phyloP scores from a whole-genome alignment of 75 land plant genomes.

The Pinus albicaulis region DNA sequence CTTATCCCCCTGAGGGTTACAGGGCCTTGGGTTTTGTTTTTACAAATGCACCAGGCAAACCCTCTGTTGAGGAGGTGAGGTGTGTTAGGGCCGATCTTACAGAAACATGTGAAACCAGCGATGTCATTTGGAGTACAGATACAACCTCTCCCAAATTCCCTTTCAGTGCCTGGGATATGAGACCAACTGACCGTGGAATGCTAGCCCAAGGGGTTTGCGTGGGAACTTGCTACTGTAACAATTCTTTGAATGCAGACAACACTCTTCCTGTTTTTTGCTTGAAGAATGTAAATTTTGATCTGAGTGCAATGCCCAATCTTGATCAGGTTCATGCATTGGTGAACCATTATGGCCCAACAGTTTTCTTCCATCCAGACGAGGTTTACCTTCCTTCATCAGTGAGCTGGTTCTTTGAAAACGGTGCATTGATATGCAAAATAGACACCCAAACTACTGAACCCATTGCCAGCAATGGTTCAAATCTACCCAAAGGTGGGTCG shows the following conservation, averaged over 20 bases:
- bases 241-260: constrained; percentile 7
- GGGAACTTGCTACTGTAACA: constrained; percentile 61
- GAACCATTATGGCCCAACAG: constrained; percentile 68
- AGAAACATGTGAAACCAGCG: constrained; percentile 36
- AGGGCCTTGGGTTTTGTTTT: constrained; percentile 64
- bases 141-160: constrained; percentile 22
- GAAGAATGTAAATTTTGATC: constrained; percentile 34
- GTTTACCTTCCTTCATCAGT: constrained; percentile 77
- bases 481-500: constrained; percentile 61
- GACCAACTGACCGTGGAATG: constrained; percentile 56
- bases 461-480: constrained; percentile 47
- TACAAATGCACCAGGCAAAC: constrained; percentile 43
- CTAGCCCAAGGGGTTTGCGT: constrained; percentile 39
- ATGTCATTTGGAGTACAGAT: constrained; percentile 23
- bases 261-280: constrained; percentile 41
- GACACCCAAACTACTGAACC: constrained; percentile 23
- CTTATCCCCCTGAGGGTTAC: constrained; percentile 76
- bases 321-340: constrained; percentile 66
- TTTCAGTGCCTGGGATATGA: constrained; percentile 53
- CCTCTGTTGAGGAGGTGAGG: constrained; percentile 44
- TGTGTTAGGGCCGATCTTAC: constrained; percentile 83
- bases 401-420: constrained; percentile 77
- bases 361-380: constrained; percentile 87
- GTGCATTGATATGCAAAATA: constrained; percentile 41
- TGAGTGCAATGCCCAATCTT: constrained; percentile 63